Evolutionary conservation across 2,329 filamentous ascomycete species (phyloP), one percentile per base, ranked within the genome.

Genomic region (Hymenoscyphus occultus): DNA sequence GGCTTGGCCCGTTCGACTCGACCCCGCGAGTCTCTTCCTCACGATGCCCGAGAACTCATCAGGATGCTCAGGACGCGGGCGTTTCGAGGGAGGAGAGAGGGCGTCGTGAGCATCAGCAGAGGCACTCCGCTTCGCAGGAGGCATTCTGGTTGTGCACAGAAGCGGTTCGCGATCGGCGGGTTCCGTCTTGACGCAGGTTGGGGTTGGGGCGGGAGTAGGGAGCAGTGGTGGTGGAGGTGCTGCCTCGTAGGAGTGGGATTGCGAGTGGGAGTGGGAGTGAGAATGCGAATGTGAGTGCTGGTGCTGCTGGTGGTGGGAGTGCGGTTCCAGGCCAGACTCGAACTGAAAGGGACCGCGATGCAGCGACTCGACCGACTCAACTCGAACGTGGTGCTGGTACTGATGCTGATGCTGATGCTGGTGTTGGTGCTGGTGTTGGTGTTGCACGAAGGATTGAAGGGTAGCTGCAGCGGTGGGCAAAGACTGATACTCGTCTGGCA

Each of bases 1-100:
- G 39, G 92, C 92, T 79, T 96, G 92, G 10, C 92, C 92, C 0
- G 92, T 96, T 64, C 86, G 80, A 68, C 82, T 83, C 62, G 83
- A 84, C 64, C 79, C 79, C 61, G 79, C 77, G 62, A 86, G 77
- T 71, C 82, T 82, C 76, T 84, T 84, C 77, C 81, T 83, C 58
- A 83, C 81, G 14, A 78, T 76, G 65, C 71, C 74, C 5, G 74
- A 76, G 65, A 75, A 76, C 28, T 76, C 71, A 48, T 76, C 74
- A 1, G 73, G 71, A 31, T 68, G 67, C 60, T 76, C 74, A 5
- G 69, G 59, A 57, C 73, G 74, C 22, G 65, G 48, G 16, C 72
- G 66, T 60, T 75, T 76, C 1, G 65, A 57, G 1, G 69, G 62
- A 40, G 48, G 19, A 12, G 68, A 62, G 31, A 62, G 65, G 51